Conservation (phyloP, 1,139 yeast genomes). For the Candida labiduridarum region DNA sequence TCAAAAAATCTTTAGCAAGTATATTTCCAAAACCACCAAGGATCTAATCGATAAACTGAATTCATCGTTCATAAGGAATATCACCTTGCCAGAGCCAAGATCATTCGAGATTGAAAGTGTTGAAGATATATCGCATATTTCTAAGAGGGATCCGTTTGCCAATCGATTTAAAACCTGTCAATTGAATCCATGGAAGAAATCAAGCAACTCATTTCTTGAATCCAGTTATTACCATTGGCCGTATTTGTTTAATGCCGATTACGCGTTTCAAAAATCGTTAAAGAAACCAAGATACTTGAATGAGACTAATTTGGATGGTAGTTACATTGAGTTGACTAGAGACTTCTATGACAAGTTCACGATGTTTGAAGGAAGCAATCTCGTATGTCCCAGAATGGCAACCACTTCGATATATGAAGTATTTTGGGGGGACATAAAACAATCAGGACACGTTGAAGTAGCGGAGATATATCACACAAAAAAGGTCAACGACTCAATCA, state of each 20-base stretch:
- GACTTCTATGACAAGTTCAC: constrained; percentile 34
- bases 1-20: neutral
- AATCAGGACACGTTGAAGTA: constrained; percentile 25
- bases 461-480: constrained; percentile 22
- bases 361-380: constrained; percentile 20
- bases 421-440: constrained; percentile 35
- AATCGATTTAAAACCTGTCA: constrained; percentile 33
- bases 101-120: constrained; percentile 16
- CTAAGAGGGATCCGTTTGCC: constrained; percentile 24
- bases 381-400: constrained; percentile 29
- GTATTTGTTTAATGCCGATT: constrained; percentile 44
- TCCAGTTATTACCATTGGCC: constrained; percentile 40
- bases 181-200: constrained; percentile 27
- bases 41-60: constrained; percentile 7
- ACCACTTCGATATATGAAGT: constrained; percentile 33
- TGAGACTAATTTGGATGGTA: constrained; percentile 24
- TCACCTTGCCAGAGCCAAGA: constrained; percentile 19
- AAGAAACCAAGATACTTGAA: constrained; percentile 36
- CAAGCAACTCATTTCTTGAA: constrained; percentile 22
- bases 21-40: constrained; percentile 1
- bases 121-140: constrained; percentile 15
- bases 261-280: constrained; percentile 33
- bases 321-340: constrained; percentile 34
- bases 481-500: constrained; percentile 14
- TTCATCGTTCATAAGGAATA: constrained; percentile 20